Evolutionary conservation across 345 rosid genomes (phyloP).

Genomic region (Punica granatum): DNA sequence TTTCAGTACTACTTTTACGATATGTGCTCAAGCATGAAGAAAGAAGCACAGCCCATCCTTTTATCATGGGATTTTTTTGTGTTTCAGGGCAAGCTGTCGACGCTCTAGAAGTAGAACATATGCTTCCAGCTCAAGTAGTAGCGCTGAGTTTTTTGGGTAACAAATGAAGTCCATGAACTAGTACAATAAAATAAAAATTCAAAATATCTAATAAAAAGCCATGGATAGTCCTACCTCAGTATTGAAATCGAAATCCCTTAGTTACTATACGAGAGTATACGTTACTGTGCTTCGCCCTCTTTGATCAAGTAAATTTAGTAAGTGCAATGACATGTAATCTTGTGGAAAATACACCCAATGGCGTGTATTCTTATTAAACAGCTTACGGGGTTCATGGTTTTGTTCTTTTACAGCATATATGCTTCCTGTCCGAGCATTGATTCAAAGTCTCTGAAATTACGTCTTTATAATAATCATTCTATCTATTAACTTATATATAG

Average conservation of each 20-base stretch:
- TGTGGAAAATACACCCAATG: not conserved
- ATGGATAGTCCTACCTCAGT: too few species aligned
- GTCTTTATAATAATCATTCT: not conserved
- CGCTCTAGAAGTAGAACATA: not conserved
- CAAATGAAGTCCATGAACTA: too few species aligned
- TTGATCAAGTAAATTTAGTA: too few species aligned
- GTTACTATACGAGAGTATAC: too few species aligned
- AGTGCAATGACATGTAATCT: too few species aligned
- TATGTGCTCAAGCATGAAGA: not conserved
- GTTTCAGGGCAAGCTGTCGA: not conserved
- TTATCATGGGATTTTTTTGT: not conserved
- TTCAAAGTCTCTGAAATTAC: not conserved
- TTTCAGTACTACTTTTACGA: not conserved
- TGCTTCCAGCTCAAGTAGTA: not conserved
- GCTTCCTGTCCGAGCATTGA: constrained; percentile 2
- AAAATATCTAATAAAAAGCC: too few species aligned
- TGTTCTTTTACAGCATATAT: not conserved
- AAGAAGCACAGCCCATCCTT: too few species aligned
- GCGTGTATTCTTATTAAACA: not conserved
- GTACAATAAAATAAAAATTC: too few species aligned
- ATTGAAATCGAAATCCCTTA: too few species aligned
- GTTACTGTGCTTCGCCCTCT: too few species aligned
- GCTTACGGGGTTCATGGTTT: not conserved
- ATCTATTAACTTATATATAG: too few species aligned
- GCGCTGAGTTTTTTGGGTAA: too few species aligned